phyloP scores from a whole-genome alignment of 2,329 filamentous ascomycete genomes.

The Pyrenophora tritici-repentis region DNA sequence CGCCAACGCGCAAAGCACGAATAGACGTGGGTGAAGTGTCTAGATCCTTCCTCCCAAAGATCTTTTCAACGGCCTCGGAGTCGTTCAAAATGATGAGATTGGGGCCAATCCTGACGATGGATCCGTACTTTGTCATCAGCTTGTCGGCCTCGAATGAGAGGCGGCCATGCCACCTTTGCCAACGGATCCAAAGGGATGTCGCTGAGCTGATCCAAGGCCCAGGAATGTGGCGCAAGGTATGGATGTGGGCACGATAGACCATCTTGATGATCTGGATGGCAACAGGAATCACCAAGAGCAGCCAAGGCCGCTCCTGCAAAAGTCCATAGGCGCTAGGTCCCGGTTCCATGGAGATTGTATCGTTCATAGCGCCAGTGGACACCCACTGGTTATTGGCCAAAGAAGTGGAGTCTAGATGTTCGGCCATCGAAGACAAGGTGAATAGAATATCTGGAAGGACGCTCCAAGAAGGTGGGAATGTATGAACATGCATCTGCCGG shows the following conservation, averaged over 20 bases:
- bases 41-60: conserved; percentile 24
- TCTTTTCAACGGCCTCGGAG: conserved; percentile 19
- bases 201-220: conserved; percentile 26
- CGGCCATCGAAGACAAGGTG: no score
- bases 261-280: conserved; percentile 2
- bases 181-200: conserved; percentile 24
- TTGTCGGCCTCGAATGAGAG: conserved; percentile 26
- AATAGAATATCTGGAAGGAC: no score
- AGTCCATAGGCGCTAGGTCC: no score
- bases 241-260: conserved; percentile 16
- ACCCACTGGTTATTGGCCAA: no score
- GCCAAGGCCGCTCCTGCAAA: no score
- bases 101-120: conserved; percentile 25
- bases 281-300: no score
- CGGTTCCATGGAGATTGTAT: no score
- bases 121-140: conserved; percentile 23
- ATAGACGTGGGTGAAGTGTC: conserved; percentile 27
- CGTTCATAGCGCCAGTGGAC: no score
- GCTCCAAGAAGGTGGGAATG: no score
- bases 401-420: no score
- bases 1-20: conserved; percentile 24
- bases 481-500: no score
- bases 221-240: conserved; percentile 20
- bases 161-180: conserved; percentile 27
- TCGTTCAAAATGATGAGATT: conserved; percentile 28